Base-by-base conservation (phyloP, 192 early-diverging fungal species). In the Coemansia javaensis region DNA sequence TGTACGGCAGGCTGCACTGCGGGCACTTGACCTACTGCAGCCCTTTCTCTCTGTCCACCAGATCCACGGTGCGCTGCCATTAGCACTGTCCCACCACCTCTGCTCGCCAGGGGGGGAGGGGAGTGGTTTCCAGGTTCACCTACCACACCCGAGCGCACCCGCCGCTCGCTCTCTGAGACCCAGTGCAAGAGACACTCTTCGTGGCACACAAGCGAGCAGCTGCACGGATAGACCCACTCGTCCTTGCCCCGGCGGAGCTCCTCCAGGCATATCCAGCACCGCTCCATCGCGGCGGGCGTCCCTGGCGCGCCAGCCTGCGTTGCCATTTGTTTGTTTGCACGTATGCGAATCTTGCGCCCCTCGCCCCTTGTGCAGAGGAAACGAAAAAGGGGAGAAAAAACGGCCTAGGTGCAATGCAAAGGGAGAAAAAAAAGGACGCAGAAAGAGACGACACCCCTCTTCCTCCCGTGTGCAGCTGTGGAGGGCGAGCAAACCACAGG, bases 231-330 rank as follows among this genome's bases (percentile, higher is more conserved):
- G 32, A 82, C 69, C 85, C 87, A 89, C 30, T 77, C 72, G 28
- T 78, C 77, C 7, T 55, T 70, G 33, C 77, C 81, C 28, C 79
- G 79, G 28, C 56, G 51, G 3, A 84, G 78, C 21, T 82, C 85
- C n/a, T 84, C 85, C 50, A 82, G 83, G 32, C 87, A 89, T 61
- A 89, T 89, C 79, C 85, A 89, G 46, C 87, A 89, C n/a, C 63
- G 57, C 16, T 73, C 69, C 7, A 38, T 40, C 5, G 31, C 13
- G 24, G 18, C 22, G 5, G 8, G 33, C 20, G 1, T 1, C 28
- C n/a, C n/a, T n/a, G n/a, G n/a, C n/a, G n/a, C n/a, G n/a, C n/a
- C n/a, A n/a, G n/a, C n/a, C n/a, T n/a, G n/a, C n/a, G n/a, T n/a
- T n/a, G n/a, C n/a, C n/a, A n/a, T n/a, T n/a, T n/a, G n/a, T n/a